Conservation (phyloP, 495 filamentous ascomycete species). For the Penicillium angulare region DNA sequence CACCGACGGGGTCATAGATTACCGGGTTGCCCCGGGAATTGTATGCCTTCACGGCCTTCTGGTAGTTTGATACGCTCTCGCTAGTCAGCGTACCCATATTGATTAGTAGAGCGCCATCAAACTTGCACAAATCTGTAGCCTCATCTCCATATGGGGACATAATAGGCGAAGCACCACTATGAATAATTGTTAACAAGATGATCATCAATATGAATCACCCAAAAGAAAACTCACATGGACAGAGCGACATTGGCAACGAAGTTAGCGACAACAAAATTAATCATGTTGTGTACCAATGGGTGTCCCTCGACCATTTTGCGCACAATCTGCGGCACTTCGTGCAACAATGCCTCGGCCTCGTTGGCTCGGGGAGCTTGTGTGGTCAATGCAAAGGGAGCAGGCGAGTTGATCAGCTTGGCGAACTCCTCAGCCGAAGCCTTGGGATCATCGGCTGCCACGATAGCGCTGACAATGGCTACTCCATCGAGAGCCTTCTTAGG, state of each 20-base stretch:
- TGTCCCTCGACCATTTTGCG: conserved; percentile 55
- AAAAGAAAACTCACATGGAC: conserved; percentile 50
- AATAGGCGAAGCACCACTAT: conserved; percentile 79
- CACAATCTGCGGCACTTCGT: conserved; percentile 54
- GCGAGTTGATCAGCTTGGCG: conserved; percentile 41
- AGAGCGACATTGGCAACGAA: conserved; percentile 89
- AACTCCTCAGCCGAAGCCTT: conserved; percentile 58
- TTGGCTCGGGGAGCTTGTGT: conserved; percentile 20
- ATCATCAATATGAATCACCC: neutral
- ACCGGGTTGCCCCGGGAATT: conserved; percentile 72
- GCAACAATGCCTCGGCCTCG: conserved; percentile 39
- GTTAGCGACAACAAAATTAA: conserved; percentile 90
- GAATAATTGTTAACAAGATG: neutral
- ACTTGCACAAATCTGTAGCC: conserved; percentile 68
- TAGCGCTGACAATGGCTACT: conserved; percentile 85
- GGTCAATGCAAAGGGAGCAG: conserved; percentile 47
- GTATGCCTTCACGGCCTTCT: conserved; percentile 69
- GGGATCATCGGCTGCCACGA: conserved; percentile 70
- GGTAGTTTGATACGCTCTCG: conserved; percentile 66
- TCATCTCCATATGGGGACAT: conserved; percentile 89
- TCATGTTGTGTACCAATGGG: conserved; percentile 94
- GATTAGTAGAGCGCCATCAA: conserved; percentile 72
- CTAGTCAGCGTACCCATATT: conserved; percentile 92
- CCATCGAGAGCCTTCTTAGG: conserved; percentile 63
- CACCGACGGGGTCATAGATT: conserved; percentile 88